These are phyloP conservation scores for Globisporangium solare DNA, from an alignment of 352 stramenopile genomes.

Conservation along the genomic window DNA sequence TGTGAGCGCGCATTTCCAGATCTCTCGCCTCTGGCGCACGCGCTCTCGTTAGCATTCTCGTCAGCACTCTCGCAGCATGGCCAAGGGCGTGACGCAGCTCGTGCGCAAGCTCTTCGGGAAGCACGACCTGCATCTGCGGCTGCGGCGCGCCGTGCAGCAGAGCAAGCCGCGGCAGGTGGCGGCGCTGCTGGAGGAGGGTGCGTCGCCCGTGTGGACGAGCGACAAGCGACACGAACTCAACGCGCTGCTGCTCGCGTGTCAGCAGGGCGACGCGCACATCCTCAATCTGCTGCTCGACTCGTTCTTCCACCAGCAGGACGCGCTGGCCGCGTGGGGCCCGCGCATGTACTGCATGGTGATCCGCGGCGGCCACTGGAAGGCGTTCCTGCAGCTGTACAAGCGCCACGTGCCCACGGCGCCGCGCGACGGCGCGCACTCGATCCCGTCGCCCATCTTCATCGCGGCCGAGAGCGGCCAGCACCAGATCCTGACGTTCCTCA, in stretches of 20 bases:
- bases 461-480: constrained; percentile 49
- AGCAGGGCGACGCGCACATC: constrained; percentile 38
- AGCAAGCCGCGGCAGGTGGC: constrained; percentile 45
- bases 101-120: constrained; percentile 47
- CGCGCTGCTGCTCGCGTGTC: constrained; percentile 57
- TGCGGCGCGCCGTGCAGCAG: constrained; percentile 50
- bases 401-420: constrained; percentile 26
- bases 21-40: constrained; percentile 4
- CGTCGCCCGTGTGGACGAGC: constrained; percentile 51
- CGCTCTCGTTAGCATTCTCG: too few relatives aligned
- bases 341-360: constrained; percentile 74
- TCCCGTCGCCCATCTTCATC: constrained; percentile 54
- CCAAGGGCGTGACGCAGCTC: constrained; percentile 31
- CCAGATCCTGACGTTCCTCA: constrained; percentile 45
- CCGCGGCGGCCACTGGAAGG: constrained; percentile 48
- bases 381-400: constrained; percentile 52
- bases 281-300: constrained; percentile 57
- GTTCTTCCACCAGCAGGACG: constrained; percentile 41
- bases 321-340: constrained; percentile 41
- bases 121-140: constrained; percentile 32
- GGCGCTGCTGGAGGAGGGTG: constrained; percentile 44
- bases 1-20: background rate
- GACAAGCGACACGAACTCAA: constrained; percentile 38
- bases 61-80: too few relatives aligned
- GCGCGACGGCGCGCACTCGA: constrained; percentile 20